Evolutionary conservation across 192 early-diverging fungal species (phyloP), one percentile per base, ranked within the genome.

Genomic region (Spizellomyces punctatus): DNA sequence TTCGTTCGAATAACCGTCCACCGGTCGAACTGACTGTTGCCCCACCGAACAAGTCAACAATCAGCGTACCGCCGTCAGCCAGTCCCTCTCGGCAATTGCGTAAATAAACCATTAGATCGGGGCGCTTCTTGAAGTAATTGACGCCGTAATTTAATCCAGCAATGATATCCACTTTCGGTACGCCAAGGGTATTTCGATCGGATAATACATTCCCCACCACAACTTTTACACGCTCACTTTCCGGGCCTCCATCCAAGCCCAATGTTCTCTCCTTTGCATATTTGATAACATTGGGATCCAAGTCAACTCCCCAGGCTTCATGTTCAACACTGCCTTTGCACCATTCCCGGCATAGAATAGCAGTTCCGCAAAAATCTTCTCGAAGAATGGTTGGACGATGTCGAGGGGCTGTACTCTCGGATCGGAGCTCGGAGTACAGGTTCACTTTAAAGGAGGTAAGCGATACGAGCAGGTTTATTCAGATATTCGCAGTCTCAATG

Each of bases 321-420:
- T 74, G 58, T 21, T 54, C 67, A 5, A 72, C 67, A 19, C 46
- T 17, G 12, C 45, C 43, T 36, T 61, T 57, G 46, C 75, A 67
- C 80, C 80, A 85, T 64, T 82, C 80, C 47, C 65, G 59, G 58
- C 80, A 85, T 19, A 84, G 60, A n/a, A 71, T 72, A 5, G 79
- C 83, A 6, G 83, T 85, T 0, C 83, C 83, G 47, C 83, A 85
- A 61, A 85, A 85, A 49, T 85, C 83, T 64, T 85, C 81, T 54
- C 83, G 78, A 43, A 82, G 71, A 10, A 41, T 66, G 52, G 60
- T 41, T 9, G 79, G 78, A 46, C 63, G 42, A 41, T 73, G 76
- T 7, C 66, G 65, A 42, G 22, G 19, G 9, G 27, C 46, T 72
- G 17, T 21, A 66, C 21, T 56, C 21, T 71, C 69, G 10, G 45